phyloP scores from a whole-genome alignment of 495 filamentous ascomycete genomes.

The Xylaria castorea region DNA sequence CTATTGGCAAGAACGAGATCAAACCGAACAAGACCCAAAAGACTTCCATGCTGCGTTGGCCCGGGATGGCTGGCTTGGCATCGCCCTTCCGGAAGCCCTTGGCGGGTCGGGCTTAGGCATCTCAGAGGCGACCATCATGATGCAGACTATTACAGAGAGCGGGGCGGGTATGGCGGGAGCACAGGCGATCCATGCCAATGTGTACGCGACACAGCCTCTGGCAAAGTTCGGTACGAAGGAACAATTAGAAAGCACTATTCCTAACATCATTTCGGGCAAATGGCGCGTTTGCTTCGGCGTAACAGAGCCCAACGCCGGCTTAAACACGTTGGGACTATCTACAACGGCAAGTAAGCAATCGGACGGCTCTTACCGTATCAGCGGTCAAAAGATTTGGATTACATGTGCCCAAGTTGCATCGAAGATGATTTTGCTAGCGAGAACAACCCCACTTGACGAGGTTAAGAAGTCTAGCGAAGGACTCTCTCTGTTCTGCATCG shows the following conservation, averaged over 20 bases:
- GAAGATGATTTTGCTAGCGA: slow-evolving; percentile 80
- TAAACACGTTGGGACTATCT: slow-evolving; percentile 73
- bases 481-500: slow-evolving; percentile 78
- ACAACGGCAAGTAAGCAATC: slow-evolving; percentile 62
- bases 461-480: slow-evolving; percentile 71
- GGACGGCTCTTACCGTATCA: slow-evolving; percentile 64
- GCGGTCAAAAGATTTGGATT: slow-evolving; percentile 86
- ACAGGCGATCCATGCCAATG: slow-evolving; percentile 73
- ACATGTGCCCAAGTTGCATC: slow-evolving; percentile 77
- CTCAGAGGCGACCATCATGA: slow-evolving; percentile 79
- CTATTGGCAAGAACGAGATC: slow-evolving; percentile 78
- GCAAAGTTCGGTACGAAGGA: slow-evolving; percentile 71
- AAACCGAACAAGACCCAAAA: slow-evolving; percentile 71
- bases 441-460: slow-evolving; percentile 71
- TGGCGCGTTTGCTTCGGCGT: slow-evolving; percentile 79
- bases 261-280: slow-evolving; percentile 71
- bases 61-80: slow-evolving; percentile 84
- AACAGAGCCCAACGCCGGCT: slow-evolving; percentile 72
- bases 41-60: slow-evolving; percentile 77
- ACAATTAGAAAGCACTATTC: slow-evolving; percentile 67
- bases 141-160: slow-evolving; percentile 80
- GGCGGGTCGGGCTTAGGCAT: slow-evolving; percentile 83
- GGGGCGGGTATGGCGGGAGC: slow-evolving; percentile 82
- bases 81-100: slow-evolving; percentile 75
- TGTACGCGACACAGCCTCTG: slow-evolving; percentile 81